Evolutionary conservation across 352 stramenopile genomes (phyloP).

Genomic region (Elongisporangium undulatum): DNA sequence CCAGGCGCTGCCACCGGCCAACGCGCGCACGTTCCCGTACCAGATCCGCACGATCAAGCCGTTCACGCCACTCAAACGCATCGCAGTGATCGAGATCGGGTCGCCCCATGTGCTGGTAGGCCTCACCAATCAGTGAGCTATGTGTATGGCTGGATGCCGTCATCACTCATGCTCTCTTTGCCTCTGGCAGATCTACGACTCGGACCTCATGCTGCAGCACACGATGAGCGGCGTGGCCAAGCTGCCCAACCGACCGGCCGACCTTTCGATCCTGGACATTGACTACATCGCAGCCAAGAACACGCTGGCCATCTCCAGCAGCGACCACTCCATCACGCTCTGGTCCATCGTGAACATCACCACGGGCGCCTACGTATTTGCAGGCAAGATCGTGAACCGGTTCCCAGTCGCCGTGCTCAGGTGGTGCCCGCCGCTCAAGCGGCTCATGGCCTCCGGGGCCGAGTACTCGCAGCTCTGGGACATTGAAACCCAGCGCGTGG

Average conservation of each 20-base stretch:
- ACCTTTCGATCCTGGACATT: conserved; percentile 43
- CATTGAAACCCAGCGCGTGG: conserved; percentile 36
- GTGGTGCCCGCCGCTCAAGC: conserved; percentile 50
- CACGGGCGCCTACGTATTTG: conserved; percentile 57
- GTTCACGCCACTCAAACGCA: conserved; percentile 38
- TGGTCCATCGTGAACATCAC: conserved; percentile 66
- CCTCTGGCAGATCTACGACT: conserved; percentile 49
- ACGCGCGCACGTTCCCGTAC: conserved; percentile 42
- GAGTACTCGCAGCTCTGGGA: conserved; percentile 63
- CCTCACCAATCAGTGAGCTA: neutral
- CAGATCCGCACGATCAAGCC: conserved; percentile 49
- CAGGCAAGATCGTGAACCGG: conserved; percentile 47
- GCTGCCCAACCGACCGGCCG: conserved; percentile 6
- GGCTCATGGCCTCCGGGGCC: conserved; percentile 38
- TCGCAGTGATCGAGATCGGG: conserved; percentile 64
- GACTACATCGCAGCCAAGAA: conserved; percentile 55
- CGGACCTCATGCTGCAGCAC: conserved; percentile 57
- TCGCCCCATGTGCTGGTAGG: conserved; percentile 44
- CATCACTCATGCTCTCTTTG: too few relatives aligned
- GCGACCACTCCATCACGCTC: conserved; percentile 47
- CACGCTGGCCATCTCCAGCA: conserved; percentile 45
- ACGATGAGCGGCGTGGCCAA: conserved; percentile 57
- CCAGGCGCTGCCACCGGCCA: conserved; percentile 7
- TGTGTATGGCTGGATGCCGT: too few relatives aligned
- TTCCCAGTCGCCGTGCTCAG: conserved; percentile 46